Percentiles rank a stretch among this genome's conserved stretches.
These are phyloP conservation scores for Thuja plicata DNA, from an alignment of 83 land plant species.

Conservation along the genomic window DNA sequence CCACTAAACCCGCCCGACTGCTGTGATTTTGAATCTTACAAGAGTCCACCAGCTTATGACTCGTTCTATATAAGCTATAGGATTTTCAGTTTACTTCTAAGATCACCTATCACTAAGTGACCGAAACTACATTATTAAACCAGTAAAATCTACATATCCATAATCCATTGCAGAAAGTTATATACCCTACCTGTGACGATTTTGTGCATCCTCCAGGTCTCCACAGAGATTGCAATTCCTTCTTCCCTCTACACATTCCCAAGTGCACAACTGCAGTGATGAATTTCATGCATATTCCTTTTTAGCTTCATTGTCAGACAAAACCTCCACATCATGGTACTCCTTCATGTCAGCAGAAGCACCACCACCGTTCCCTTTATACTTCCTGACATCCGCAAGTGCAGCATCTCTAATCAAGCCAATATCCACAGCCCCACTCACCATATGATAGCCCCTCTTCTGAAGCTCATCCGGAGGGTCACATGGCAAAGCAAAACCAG, in stretches of 20 bases:
- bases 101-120: background rate
- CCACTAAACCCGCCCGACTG: background rate
- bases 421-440: slow-evolving; percentile 74
- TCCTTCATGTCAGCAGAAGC: background rate
- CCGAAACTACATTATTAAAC: background rate
- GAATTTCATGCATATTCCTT: slow-evolving; percentile 36
- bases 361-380: slow-evolving; percentile 23
- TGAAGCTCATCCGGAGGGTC: slow-evolving; percentile 54
- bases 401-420: slow-evolving; percentile 66
- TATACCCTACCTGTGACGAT: background rate
- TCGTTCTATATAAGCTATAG: background rate
- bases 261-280: background rate
- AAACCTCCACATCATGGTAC: slow-evolving; percentile 17
- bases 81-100: background rate
- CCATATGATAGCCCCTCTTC: slow-evolving; percentile 76
- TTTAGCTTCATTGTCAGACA: slow-evolving; percentile 34
- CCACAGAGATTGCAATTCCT: background rate
- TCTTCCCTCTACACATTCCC: background rate
- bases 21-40: background rate
- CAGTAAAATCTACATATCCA: background rate
- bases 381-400: slow-evolving; percentile 60
- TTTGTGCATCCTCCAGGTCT: background rate
- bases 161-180: background rate
- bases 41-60: background rate
- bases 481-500: slow-evolving; percentile 74